Evolutionary conservation across 805 yeast genomes (phyloP), one percentile per base, ranked within the genome.

Genomic region (Candida maesae): DNA sequence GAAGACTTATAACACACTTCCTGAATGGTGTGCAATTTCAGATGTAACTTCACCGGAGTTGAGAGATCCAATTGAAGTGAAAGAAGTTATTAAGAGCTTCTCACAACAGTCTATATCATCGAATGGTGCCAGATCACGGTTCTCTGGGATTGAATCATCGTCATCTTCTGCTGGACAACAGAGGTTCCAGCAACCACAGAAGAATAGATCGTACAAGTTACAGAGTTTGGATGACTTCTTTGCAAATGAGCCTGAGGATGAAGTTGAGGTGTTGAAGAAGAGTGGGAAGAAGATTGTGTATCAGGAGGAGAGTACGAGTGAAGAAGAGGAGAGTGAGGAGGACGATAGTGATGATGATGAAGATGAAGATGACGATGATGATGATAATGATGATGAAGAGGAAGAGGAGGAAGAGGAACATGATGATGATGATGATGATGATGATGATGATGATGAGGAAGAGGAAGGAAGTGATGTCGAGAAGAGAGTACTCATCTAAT

Each of bases 181-280:
- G 17, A 20, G 23, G 13, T n/a, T 24, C 28, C 39, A 46, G 14
- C 42, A 46, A 16, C 32, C 40, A 16, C 28, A 35, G 11, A 41
- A 36, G 29, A 65, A 61, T 11, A 66, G 61, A 47, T 70, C 67
- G 39, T 81, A 78, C 53, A 74, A 76, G 44, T 61, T 84, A 28
- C 95, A 87, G 59, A 84, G 90, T 42, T 64, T 90, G 42, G 97
- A 90, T 55, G 98, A 90, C 46, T 90, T 90, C 59, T 80, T 90
- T 51, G 83, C 75, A 2, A 72, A 71, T 44, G 63, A 73, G 12
- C 63, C 69, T 15, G 52, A 50, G 9, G 35, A 35, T 15, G 10
- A 39, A 33, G 26, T 43, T 13, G 28, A n/a, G n/a, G n/a, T n/a
- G n/a, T n/a, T n/a, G n/a, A n/a, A 14, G 7, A 24, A 20, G 17